These are phyloP conservation scores for Triticum urartu DNA, from an alignment of 176 grass and related monocot genomes.

Conservation along the genomic window DNA sequence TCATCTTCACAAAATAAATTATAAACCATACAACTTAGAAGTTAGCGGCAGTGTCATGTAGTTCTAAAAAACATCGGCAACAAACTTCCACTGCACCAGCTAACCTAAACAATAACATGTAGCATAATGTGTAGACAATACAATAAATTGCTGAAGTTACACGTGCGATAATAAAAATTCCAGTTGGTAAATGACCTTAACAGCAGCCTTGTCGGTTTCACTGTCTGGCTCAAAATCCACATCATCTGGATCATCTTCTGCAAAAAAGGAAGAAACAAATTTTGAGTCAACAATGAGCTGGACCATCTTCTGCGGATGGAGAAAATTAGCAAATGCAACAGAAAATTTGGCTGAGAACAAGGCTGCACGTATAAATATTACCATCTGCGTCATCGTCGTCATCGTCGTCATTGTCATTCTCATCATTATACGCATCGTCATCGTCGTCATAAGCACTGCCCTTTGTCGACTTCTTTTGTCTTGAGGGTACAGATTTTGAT, in stretches of 20 bases:
- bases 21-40: neutral
- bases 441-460: conserved; percentile 53
- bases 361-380: conserved; percentile 42
- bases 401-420: conserved; percentile 51
- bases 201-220: conserved; percentile 69
- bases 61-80: neutral
- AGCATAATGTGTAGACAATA: conserved; percentile 30
- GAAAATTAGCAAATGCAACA: neutral
- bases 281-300: neutral
- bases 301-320: conserved; percentile 17
- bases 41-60: neutral
- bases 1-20: neutral
- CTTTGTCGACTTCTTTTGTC: conserved; percentile 62
- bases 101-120: conserved; percentile 24
- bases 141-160: conserved; percentile 17
- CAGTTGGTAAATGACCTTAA: conserved; percentile 58
- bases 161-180: neutral
- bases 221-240: conserved; percentile 98
- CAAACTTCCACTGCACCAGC: conserved; percentile 16
- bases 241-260: conserved; percentile 97
- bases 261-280: conserved; percentile 40
- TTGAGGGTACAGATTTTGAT: conserved; percentile 44
- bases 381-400: conserved; percentile 60
- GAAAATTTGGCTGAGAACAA: conserved; percentile 6
- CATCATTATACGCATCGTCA: conserved; percentile 41